These are phyloP conservation scores for Paraleonurus japonicus DNA, from an alignment of 257 asterid species.

Conservation along the genomic window DNA sequence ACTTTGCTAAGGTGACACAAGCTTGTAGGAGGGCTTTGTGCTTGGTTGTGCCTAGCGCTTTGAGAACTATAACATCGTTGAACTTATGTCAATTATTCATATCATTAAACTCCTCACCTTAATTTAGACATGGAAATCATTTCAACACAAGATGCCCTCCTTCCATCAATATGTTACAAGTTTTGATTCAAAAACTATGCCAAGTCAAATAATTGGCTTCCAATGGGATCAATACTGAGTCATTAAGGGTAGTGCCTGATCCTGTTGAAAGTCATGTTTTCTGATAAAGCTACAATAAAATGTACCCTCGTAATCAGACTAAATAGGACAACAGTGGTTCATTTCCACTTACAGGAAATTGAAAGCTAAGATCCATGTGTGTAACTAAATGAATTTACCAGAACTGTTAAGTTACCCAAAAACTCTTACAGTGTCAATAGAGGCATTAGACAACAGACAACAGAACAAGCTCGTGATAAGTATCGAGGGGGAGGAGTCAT, in stretches of 20 bases:
- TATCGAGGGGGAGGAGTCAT: constrained; percentile 98
- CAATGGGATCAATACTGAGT: neutral
- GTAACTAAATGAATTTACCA: constrained; percentile 20
- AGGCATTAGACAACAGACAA: constrained; percentile 84
- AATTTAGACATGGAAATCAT: neutral
- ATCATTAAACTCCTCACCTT: neutral
- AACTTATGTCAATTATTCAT: neutral
- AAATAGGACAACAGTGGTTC: neutral
- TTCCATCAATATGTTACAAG: neutral
- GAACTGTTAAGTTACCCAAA: constrained; percentile 18
- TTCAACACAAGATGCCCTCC: neutral
- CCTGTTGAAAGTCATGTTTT: neutral
- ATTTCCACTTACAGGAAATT: constrained; percentile 10
- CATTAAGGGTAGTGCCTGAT: neutral
- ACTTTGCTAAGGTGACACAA: neutral
- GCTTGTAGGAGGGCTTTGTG: neutral
- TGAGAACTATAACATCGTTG: neutral
- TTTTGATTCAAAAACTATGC: neutral
- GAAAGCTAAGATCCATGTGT: constrained; percentile 18
- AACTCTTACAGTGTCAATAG: constrained; percentile 82
- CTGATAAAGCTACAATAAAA: neutral
- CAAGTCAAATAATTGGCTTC: constrained; percentile 4
- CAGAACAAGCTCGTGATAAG: constrained; percentile 83
- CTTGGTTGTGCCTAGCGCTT: neutral
- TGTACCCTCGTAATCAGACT: constrained; percentile 7